Base-by-base conservation (phyloP, 768 basidiomycete genomes). In the Agaricus bisporus region DNA sequence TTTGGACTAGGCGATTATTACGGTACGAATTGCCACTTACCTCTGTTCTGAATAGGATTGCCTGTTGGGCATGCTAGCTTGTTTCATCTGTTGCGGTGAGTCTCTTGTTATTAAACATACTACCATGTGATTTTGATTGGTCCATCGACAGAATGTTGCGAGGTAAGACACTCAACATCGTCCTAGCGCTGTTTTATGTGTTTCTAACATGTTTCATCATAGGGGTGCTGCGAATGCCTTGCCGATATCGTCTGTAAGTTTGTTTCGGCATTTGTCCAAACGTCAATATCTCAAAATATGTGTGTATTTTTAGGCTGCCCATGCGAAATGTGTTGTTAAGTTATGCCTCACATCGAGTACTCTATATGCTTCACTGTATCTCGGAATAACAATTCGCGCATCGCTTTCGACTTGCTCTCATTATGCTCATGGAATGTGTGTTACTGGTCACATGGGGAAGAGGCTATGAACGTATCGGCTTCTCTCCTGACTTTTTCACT, bases 21-120 rank as follows among this genome's bases (percentile, higher is more conserved):
- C 8, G 12, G 10, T 39, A 5, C 8, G 12, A 39, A 12, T 32
- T 32, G 32, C 32, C 32, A 11, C 38, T 39, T 2, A 39, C 4
- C 2, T 12, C 15, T 39, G 38, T 15, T 17, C 10, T 6, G 9
- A 6, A 4, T 18, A 88, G 86, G 84, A 87, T 64, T 88, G 85
- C 65, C 78, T 86, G 70, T 49, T 89, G 25, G 83, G 74, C 17
- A 49, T 77, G 15, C 5, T 86, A 35, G 81, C 73, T 26, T 86
- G 84, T 63, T 88, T 87, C 77, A 60, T 89, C 20, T 88, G 86
- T 70, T 88, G 80, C 64, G 86, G 83, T 85, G 58, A 60, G 83
- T 67, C 12, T 22, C 22, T 38, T 15, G n/a, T 38, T 15, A 32
- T 15, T 39, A 8, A 44, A 3, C 47, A 22, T 47, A 18, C 37